These are phyloP conservation scores for Alliaria petiolata DNA, from an alignment of 345 rosid genomes.

Conservation along the genomic window DNA sequence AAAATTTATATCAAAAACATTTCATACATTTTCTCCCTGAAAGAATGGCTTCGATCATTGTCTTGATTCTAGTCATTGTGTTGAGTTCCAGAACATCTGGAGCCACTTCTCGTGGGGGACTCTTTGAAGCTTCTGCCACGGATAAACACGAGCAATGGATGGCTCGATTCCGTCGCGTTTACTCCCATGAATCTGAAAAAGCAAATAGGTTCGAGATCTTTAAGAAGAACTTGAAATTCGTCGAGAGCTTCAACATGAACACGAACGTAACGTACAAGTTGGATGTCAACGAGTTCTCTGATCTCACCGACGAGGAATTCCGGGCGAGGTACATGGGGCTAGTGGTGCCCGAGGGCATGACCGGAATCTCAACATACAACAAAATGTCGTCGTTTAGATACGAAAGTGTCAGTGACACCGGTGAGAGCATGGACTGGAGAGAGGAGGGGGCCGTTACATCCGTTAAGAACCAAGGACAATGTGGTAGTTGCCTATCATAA, in stretches of 20 bases:
- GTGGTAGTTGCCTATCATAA: constrained; percentile 32
- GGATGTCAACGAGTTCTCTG: constrained; percentile 48
- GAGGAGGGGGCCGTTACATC: constrained; percentile 41
- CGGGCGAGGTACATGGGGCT: constrained; percentile 31
- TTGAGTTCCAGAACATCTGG: not conserved
- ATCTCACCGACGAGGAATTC: constrained; percentile 50
- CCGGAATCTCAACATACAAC: not conserved
- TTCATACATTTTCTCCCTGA: not conserved
- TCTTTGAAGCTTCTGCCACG: constrained; percentile 19
- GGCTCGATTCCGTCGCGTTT: constrained; percentile 32
- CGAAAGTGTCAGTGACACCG: constrained; percentile 24
- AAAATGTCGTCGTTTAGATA: constrained; percentile 9
- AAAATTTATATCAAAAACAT: no score
- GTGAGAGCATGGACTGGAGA: constrained; percentile 42
- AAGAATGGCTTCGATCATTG: constrained; percentile 1
- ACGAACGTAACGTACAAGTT: constrained; percentile 24
- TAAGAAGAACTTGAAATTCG: constrained; percentile 39
- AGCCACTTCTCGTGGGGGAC: constrained; percentile 13
- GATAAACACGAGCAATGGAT: constrained; percentile 46
- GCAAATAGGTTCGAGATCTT: constrained; percentile 35
- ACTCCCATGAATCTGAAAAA: constrained; percentile 33
- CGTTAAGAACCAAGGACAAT: constrained; percentile 39
- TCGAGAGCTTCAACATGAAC: constrained; percentile 36
- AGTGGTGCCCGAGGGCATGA: not conserved
- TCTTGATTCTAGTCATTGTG: constrained; percentile 11